Evolutionary conservation across 495 filamentous ascomycete genomes (phyloP), one percentile per base, ranked within the genome.

Genomic region (Xylaria curta): DNA sequence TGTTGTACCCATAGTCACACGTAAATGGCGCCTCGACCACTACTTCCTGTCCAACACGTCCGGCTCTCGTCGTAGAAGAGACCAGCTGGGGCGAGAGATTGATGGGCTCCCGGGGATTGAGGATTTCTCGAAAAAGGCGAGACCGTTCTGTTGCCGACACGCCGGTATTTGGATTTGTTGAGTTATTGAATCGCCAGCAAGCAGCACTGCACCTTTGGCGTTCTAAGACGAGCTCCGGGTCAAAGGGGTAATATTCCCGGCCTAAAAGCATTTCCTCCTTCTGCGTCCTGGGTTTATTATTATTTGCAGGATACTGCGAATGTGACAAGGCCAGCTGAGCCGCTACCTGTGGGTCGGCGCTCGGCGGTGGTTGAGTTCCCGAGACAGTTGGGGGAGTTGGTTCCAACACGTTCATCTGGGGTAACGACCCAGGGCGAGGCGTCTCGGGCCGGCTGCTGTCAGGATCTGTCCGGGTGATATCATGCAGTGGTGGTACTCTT

Each of bases 1-100:
- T 92, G 76, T 99, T 98, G 77, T 97, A 97, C 2, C 96, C 96
- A 76, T 98, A 99, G 76, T 97, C 94, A 80, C 96, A 98, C 46
- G 85, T 91, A 79, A 99, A 98, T 15, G 96, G 95, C 3, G 93
- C 90, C 71, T 98, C 94, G 51, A 99, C 93, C 49, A 90, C 86
- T 9, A 92, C 91, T 62, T 92, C 89, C 51, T 91, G 87, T 26
- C 94, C 93, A 24, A 97, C 90, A 42, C 87, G 86, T n/a, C 92
- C 92, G 5, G 84, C 74, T 71, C 84, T 75, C 56, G 85, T 76
- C 72, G 87, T 75, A 69, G 88, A 71, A 71, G 88, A 85, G 71
- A 84, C 76, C 72, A 78, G 51, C 68, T 81, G 77, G 56, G 87
- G 83, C 38, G 87, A 78, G 71, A 87, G 68, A 76, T 82, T 78